A percentile compares a stretch with the other conserved stretches of the same genome.
Conservation (phyloP, 345 rosid species). For the Limnanthes douglasii region DNA sequence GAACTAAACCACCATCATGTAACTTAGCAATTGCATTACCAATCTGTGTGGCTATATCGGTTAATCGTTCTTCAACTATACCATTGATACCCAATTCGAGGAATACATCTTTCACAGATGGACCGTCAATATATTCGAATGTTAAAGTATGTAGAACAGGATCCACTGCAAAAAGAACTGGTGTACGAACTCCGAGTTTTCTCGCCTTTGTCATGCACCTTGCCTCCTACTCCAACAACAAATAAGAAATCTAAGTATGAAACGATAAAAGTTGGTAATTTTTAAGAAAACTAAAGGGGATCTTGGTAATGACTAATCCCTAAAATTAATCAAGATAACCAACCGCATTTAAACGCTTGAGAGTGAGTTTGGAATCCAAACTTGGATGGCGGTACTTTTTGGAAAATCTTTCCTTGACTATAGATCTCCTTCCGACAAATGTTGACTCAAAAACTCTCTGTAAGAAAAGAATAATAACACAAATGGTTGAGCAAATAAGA, state of each 20-base stretch:
- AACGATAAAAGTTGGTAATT: not conserved
- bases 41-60: constrained; percentile 68
- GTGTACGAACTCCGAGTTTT: constrained; percentile 70
- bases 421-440: constrained; percentile 60
- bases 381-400: constrained; percentile 93
- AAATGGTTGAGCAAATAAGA: too few species aligned
- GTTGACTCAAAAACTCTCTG: constrained; percentile 76
- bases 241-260: not conserved
- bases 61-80: constrained; percentile 46
- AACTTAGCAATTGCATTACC: constrained; percentile 79
- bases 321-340: too few species aligned
- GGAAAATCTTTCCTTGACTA: constrained; percentile 83
- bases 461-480: constrained; percentile 4
- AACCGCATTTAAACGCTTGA: constrained; percentile 82
- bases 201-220: constrained; percentile 95
- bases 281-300: not conserved
- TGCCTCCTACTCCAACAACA: constrained; percentile 47
- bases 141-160: constrained; percentile 50
- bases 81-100: constrained; percentile 63
- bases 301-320: too few species aligned
- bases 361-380: constrained; percentile 73
- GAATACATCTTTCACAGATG: constrained; percentile 62
- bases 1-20: constrained; percentile 94
- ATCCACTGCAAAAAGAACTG: constrained; percentile 66
- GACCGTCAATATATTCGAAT: constrained; percentile 78